Evolutionary conservation across 768 basidiomycete species (phyloP).

Genomic region (Lentinula sp.): DNA sequence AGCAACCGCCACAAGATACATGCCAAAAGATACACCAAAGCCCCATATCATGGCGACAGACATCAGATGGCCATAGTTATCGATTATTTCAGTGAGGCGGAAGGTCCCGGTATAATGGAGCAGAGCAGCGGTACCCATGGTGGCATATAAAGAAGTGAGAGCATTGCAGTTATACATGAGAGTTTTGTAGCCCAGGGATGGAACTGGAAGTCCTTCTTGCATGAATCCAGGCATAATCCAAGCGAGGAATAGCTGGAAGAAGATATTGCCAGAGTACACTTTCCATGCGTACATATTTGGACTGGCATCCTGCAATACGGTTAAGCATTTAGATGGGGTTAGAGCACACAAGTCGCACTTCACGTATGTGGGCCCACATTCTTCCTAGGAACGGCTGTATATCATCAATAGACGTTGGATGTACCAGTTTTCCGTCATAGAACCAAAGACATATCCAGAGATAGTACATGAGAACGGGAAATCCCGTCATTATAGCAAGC

Average conservation of each 20-base stretch:
- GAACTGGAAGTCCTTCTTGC: slow-evolving; percentile 95
- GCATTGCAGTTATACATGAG: slow-evolving; percentile 98
- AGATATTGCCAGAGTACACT: slow-evolving; percentile 84
- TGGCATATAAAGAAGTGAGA: slow-evolving; percentile 75
- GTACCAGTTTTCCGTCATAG: slow-evolving; percentile 79
- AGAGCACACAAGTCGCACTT: slow-evolving; percentile 39
- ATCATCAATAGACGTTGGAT: slow-evolving; percentile 63
- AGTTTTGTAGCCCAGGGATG: slow-evolving; percentile 87
- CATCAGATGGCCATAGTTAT: slow-evolving; percentile 95
- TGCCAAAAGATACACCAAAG: slow-evolving; percentile 72
- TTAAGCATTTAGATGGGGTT: not conserved
- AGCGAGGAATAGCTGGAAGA: slow-evolving; percentile 87
- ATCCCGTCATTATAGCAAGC: slow-evolving; percentile 87
- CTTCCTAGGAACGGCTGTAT: slow-evolving; percentile 68
- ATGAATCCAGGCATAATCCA: slow-evolving; percentile 86
- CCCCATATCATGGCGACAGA: slow-evolving; percentile 91
- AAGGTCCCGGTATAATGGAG: slow-evolving; percentile 81
- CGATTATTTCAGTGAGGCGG: slow-evolving; percentile 91
- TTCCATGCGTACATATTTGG: slow-evolving; percentile 87
- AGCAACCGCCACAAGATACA: slow-evolving; percentile 72
- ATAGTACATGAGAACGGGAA: slow-evolving; percentile 97
- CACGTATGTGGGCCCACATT: slow-evolving; percentile 83
- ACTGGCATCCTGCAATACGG: slow-evolving; percentile 66
- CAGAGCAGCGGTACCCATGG: slow-evolving; percentile 64
- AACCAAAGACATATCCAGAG: slow-evolving; percentile 97